Base-by-base conservation (phyloP, 306 rosid genomes). In the Dalbergia cultrata region DNA sequence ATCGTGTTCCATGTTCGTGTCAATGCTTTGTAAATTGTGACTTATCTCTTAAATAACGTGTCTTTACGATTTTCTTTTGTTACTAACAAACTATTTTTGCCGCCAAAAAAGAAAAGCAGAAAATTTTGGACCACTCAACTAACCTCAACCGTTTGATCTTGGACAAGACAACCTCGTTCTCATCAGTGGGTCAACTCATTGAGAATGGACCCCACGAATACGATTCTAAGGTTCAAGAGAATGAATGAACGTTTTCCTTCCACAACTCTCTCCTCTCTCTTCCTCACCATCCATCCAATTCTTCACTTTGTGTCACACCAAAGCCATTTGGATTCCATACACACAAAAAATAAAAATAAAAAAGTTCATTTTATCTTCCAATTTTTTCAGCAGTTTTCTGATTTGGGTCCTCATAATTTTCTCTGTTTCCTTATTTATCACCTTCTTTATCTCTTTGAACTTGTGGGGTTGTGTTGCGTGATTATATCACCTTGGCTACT, bases 241-340 rank as follows among this genome's bases (percentile, higher is more conserved):
- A 73, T 68, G 68, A 70, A 73, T 68, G 68, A 70, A 45, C 73
- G 18, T 81, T 54, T 85, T 82, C 64, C 83, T 83, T 83, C 90
- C 80, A 47, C 90, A 67, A 33, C 81, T 68, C 84, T 75, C 84
- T 67, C 67, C 2, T 0, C 62, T 82, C 64, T 74, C 74, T 65
- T 76, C 80, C 81, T 64, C 82, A 65, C 79, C 87, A 43, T 77
- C 74, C 82, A 50, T 82, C 33, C 13, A 1, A 43, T 61, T 80
- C 78, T 75, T 81, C 85, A 78, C 86, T 82, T 80, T 71, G 80
- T 86, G 93, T 89, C 91, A 67, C 8, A 68, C 80, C 87, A 72
- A 88, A 91, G 87, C 86, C 79, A 88, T 85, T 82, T 31, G 70
- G 85, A 86, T 92, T 90, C 92, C 85, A 77, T 72, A 72, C 26